phyloP scores from a whole-genome alignment of 306 rosid species.

The Crataegus laevigata region DNA sequence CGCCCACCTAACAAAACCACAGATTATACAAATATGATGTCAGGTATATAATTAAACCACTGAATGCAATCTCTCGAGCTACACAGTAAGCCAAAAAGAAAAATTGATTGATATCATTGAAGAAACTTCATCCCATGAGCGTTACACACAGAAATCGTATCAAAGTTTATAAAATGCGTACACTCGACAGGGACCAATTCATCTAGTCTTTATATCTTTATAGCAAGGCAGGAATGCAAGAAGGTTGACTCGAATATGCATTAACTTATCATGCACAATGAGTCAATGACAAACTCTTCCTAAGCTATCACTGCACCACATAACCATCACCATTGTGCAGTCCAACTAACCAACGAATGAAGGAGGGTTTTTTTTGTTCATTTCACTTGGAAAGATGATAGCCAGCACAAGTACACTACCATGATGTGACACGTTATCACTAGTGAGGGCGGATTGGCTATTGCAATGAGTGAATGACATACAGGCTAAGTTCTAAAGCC shows the following conservation, averaged over 20 bases:
- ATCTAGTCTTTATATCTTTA: not conserved
- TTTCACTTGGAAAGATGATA: not conserved
- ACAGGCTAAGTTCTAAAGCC: not conserved
- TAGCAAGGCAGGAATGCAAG: too few relatives aligned
- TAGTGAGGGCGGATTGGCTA: not conserved
- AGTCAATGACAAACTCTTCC: not conserved
- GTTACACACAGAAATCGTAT: not conserved
- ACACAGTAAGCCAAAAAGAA: not conserved
- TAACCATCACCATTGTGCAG: not conserved
- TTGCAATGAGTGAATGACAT: not conserved
- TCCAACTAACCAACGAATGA: not conserved
- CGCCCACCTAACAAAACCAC: constrained; percentile 64
- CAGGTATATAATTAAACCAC: not conserved
- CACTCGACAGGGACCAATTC: not conserved
- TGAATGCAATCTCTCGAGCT: not conserved
- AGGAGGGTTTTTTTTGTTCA: not conserved
- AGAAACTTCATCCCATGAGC: not conserved
- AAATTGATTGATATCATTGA: not conserved
- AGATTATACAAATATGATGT: not conserved
- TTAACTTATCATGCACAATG: not conserved
- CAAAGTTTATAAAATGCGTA: not conserved
- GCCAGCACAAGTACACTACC: not conserved
- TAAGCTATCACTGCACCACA: not conserved
- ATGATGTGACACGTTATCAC: not conserved
- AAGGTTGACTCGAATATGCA: not conserved